Evolutionary conservation across 2,329 filamentous ascomycete species (phyloP), one percentile per base, ranked within the genome.

Genomic region (Pseudogymnoascus sp.): DNA sequence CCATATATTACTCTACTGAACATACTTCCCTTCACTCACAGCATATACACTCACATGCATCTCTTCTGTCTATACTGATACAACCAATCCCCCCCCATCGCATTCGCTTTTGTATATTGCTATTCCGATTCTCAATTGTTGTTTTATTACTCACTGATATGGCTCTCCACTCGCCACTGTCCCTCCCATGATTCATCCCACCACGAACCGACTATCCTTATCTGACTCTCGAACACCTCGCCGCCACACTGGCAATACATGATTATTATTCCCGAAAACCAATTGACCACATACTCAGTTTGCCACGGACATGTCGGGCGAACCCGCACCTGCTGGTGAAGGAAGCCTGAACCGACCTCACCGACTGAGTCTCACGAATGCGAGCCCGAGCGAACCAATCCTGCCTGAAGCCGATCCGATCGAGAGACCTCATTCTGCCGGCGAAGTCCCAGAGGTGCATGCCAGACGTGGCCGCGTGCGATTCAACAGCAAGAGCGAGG

Each of bases 401-500:
- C 26, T 57, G 9, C 47, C 47, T 31, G 47, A 57, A 57, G 47
- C 47, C 26, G 47, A 57, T n/a, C 47, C 47, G 9, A 57, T 57
- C 19, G 47, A 57, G 47, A 57, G 47, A 57, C 47, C 47, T n/a
- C 26, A 57, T 33, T 57, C 47, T 19, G 47, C 47, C 11, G 47
- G 26, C 26, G 47, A 31, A 57, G 47, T 57, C 47, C 47, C 47
- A 57, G 47, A 57, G 47, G 26, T 31, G 26, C 26, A 57, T 57
- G 26, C 47, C 26, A 57, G 47, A 10, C 33, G 63, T 8, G 50
- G 67, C 40, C 69, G 72, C 61, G 72, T 74, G 3, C 68, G 71
- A 15, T 74, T 74, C 66, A 72, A 73, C 61, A 70, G 68, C 57
- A 69, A 68, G 23, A 73, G 69, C 63, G 71, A 72, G 62, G 69